Evolutionary conservation across 2,329 filamentous ascomycete genomes (phyloP).

Genomic region (Fusarium pseudograminearum): DNA sequence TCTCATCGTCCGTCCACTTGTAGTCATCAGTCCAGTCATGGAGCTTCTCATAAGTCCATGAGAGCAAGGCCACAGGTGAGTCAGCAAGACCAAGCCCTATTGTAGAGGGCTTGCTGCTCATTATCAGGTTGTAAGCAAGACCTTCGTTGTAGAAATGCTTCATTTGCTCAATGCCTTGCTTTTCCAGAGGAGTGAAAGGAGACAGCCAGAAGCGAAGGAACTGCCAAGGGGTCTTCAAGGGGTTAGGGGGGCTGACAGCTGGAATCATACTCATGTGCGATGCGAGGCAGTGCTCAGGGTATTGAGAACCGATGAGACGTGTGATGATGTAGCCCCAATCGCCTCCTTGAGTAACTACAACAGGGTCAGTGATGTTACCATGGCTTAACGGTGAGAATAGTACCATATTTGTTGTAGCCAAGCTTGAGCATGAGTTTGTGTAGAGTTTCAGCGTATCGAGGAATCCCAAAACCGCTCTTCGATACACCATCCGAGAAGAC

Average conservation of each 20-base stretch:
- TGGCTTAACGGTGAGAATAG: accelerated
- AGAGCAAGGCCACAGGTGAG: constrained; percentile 75
- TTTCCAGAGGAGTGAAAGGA: neutral
- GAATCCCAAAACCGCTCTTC: neutral
- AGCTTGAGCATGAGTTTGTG: neutral
- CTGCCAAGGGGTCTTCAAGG: neutral
- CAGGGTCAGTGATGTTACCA: neutral
- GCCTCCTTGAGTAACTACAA: neutral
- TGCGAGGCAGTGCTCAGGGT: neutral
- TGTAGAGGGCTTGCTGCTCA: constrained; percentile 78
- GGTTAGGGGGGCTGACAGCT: neutral
- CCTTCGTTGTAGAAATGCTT: constrained; percentile 35
- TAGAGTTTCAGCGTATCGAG: neutral
- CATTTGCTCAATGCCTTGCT: neutral
- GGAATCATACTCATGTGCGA: neutral
- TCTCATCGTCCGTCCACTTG: constrained; percentile 80
- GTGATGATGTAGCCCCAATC: neutral
- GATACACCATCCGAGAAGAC: neutral
- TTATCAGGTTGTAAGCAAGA: constrained; percentile 40
- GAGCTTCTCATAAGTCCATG: constrained; percentile 86
- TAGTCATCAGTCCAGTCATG: constrained; percentile 81
- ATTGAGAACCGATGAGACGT: neutral
- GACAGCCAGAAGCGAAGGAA: neutral
- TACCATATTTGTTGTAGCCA: neutral
- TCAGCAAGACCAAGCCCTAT: constrained; percentile 77